These are phyloP conservation scores for Aspergillus felis DNA, from an alignment of 2,329 filamentous ascomycete species.

Conservation along the genomic window DNA sequence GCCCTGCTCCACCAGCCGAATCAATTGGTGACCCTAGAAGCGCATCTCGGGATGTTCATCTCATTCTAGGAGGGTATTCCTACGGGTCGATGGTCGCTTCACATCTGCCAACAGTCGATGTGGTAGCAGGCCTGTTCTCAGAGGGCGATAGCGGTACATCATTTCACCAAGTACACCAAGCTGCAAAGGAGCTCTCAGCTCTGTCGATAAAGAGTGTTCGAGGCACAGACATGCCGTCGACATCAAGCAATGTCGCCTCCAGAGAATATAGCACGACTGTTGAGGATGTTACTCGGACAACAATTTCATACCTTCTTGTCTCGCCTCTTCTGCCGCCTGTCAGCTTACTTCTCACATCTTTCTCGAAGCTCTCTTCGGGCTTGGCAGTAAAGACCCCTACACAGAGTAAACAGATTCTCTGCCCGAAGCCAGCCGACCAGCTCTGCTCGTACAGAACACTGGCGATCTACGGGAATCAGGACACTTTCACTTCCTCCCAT, in stretches of 20 bases:
- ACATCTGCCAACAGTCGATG: conserved; percentile 58
- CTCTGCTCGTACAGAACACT: conserved; percentile 56
- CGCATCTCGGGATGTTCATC: conserved; percentile 16
- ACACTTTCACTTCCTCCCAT: conserved; percentile 65
- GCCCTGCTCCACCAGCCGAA: neutral
- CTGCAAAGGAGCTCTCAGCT: conserved; percentile 64
- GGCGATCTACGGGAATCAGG: conserved; percentile 69
- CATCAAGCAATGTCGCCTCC: conserved; percentile 2
- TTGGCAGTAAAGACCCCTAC: conserved; percentile 23
- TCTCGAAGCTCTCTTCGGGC: conserved; percentile 43
- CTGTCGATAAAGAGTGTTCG: conserved; percentile 53
- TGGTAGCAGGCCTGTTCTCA: conserved; percentile 59
- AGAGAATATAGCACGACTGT: conserved; percentile 10
- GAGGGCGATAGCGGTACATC: conserved; percentile 52
- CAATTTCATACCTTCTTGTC: conserved; percentile 54
- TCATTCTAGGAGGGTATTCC: conserved; percentile 77
- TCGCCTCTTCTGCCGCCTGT: conserved; percentile 59
- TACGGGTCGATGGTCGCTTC: conserved; percentile 82
- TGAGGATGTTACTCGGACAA: conserved; percentile 16
- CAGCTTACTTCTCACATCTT: conserved; percentile 60
- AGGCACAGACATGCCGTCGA: neutral
- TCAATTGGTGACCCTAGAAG: neutral
- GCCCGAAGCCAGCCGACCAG: conserved; percentile 53
- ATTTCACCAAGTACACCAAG: conserved; percentile 65
- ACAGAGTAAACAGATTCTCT: conserved; percentile 25